Percentiles rank a stretch among this genome's conserved stretches.
Conservation (phyloP, 495 filamentous ascomycete species). For the Podospora pseudoanserina region DNA sequence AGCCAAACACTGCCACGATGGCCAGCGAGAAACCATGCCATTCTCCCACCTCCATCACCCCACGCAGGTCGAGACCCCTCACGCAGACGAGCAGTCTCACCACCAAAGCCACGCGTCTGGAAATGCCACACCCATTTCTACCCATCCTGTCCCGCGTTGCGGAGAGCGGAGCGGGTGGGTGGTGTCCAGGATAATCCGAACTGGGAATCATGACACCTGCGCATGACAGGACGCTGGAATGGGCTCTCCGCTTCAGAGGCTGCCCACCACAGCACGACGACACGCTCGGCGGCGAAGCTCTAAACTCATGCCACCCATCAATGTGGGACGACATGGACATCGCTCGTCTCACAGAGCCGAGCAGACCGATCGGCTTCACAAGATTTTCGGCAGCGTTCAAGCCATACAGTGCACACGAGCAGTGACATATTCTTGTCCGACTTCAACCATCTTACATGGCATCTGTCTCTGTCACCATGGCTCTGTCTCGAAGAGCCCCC, state of each 20-base stretch:
- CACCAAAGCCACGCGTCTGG: conserved; percentile 1
- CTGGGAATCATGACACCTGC: neutral
- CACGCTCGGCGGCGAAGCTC: no score
- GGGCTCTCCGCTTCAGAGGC: neutral
- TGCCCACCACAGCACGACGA: neutral
- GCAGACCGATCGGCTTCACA: neutral
- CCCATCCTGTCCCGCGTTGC: neutral
- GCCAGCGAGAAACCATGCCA: neutral
- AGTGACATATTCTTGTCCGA: neutral
- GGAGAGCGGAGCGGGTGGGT: neutral
- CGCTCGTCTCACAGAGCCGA: neutral
- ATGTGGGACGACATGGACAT: neutral
- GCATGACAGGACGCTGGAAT: neutral
- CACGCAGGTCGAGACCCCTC: conserved; percentile 1
- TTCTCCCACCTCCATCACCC: neutral
- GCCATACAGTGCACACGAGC: no score
- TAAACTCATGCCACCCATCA: no score
- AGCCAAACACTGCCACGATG: neutral
- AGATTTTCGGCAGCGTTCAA: neutral
- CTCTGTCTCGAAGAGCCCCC: neutral
- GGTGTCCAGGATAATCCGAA: neutral
- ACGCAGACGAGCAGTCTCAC: neutral
- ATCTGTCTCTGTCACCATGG: neutral
- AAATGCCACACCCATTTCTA: conserved; percentile 1
- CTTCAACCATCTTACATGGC: neutral